Evolutionary conservation across 805 yeast genomes (phyloP), one percentile per base, ranked within the genome.

Genomic region (Phaffomyces thermotolerans): DNA sequence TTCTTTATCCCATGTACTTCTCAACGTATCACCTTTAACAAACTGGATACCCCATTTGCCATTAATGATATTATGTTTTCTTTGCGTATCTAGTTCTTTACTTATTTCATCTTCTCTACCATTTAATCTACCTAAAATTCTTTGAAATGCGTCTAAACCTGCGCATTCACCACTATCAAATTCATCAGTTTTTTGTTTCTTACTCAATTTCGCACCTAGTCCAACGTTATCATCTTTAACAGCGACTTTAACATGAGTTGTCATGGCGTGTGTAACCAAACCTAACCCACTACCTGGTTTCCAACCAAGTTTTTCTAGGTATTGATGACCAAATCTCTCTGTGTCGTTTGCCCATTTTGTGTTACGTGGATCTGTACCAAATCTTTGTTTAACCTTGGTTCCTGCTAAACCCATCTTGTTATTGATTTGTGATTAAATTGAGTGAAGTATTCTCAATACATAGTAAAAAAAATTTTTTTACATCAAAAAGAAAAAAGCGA

Each of bases 261-360:
- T 85, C 36, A 78, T 73, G 4, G 93, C 80, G 56, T 81, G 77
- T 4, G 72, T 58, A 2, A 75, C 80, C 40, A 76, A 60, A 2
- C 99, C 99, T 18, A 91, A 72, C 8, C 98, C 98, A 49, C 70
- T 67, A 17, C 99, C 99, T 2, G 95, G 95, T 41, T 70, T 73
- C 99, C 99, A 91, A 15, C 99, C 99, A 58, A 81, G 68, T 52
- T 78, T 81, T 49, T 79, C 79, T 47, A 91, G 63, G 62, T 89
- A 89, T 56, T 83, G 78, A 60, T 85, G 96, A 0, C 99, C 99
- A 57, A 91, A 91, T 41, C 96, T 67, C 4, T 71, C 69, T 0
- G 82, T 79, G 55, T 87, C 86, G 58, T 88, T 88, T 23, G 96
- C 83, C 99, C 99, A 91, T 48, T 79, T 76, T 1, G 96, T 90